phyloP scores from a whole-genome alignment of 805 yeast species.

The Sugiyamaella mastotermitis region DNA sequence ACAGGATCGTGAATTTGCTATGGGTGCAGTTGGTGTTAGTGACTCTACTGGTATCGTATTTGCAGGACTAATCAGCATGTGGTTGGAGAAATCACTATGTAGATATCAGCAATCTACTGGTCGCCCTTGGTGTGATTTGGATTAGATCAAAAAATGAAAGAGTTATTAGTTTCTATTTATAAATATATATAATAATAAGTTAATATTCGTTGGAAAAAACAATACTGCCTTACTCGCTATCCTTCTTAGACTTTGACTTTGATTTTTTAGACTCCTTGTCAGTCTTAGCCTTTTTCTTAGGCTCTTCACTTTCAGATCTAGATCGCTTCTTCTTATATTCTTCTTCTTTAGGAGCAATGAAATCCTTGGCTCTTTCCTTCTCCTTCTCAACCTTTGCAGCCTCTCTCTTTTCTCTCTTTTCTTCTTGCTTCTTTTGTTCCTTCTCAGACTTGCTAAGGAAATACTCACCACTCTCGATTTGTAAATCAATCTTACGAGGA shows the following conservation, averaged over 20 bases:
- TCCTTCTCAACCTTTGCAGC: conserved; percentile 61
- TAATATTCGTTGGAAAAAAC: not conserved
- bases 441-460: conserved; percentile 86
- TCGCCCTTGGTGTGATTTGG: conserved; percentile 68
- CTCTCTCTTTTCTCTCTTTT: conserved; percentile 73
- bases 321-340: conserved; percentile 42
- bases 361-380: conserved; percentile 69
- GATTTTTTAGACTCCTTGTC: conserved; percentile 27
- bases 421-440: conserved; percentile 60
- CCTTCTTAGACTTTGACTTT: conserved; percentile 26
- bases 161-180: conserved; percentile 1
- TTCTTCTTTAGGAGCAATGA: conserved; percentile 79
- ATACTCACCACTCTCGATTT: conserved; percentile 97
- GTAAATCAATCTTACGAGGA: conserved; percentile 95
- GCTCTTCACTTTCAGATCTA: conserved; percentile 25
- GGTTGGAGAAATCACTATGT: conserved; percentile 72
- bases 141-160: conserved; percentile 20
- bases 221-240: conserved; percentile 2
- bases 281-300: conserved; percentile 25
- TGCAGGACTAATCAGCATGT: conserved; percentile 71
- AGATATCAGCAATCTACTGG: conserved; percentile 62
- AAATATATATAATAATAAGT: not conserved
- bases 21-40: conserved; percentile 79
- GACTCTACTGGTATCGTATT: conserved; percentile 79
- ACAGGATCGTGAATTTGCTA: conserved; percentile 62